A percentile compares a stretch with the other conserved stretches of the same genome.
Conservation (phyloP, 495 filamentous ascomycete species). For the Xylona heveae region DNA sequence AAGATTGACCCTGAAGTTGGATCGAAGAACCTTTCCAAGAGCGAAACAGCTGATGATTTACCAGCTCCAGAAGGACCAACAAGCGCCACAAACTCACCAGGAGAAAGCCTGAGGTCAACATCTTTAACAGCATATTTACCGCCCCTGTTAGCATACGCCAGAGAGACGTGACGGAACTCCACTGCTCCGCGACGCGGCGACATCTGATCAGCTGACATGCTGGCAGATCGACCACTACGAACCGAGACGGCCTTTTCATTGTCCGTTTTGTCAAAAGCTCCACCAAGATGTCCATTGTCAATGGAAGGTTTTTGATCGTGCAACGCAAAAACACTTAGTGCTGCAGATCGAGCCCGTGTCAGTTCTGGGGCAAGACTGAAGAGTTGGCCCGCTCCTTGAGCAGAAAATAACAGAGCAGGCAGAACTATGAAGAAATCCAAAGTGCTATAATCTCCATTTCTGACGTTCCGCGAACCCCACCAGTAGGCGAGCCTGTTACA, state of each 20-base stretch:
- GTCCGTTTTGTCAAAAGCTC: slow-evolving; percentile 2
- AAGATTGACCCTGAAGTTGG: slow-evolving; percentile 19
- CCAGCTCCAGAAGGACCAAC: slow-evolving; percentile 40
- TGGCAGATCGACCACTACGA: slow-evolving; percentile 17
- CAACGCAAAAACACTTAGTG: slow-evolving; percentile 9
- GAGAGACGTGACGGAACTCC: slow-evolving; percentile 30
- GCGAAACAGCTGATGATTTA: slow-evolving; percentile 37
- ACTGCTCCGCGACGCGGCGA: slow-evolving; percentile 20
- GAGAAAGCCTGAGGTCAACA: slow-evolving; percentile 28
- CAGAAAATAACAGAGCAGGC: slow-evolving; percentile 17
- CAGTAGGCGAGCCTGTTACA: no score
- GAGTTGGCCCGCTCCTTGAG: neutral
- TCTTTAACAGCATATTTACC: slow-evolving; percentile 18
- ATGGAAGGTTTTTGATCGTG: slow-evolving; percentile 7
- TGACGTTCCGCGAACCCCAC: slow-evolving; percentile 38
- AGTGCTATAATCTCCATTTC: slow-evolving; percentile 29
- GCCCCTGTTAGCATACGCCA: slow-evolving; percentile 30
- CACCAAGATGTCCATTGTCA: neutral
- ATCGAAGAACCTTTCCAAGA: slow-evolving; percentile 37
- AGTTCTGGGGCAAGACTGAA: neutral
- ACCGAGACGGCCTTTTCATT: slow-evolving; percentile 6
- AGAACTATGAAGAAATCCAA: slow-evolving; percentile 47
- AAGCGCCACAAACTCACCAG: slow-evolving; percentile 35
- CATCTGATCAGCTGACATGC: slow-evolving; percentile 10
- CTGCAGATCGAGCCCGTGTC: slow-evolving; percentile 6